Base-by-base conservation (phyloP, 2,329 filamentous ascomycete species). In the Cercospora zeae-maydis region DNA sequence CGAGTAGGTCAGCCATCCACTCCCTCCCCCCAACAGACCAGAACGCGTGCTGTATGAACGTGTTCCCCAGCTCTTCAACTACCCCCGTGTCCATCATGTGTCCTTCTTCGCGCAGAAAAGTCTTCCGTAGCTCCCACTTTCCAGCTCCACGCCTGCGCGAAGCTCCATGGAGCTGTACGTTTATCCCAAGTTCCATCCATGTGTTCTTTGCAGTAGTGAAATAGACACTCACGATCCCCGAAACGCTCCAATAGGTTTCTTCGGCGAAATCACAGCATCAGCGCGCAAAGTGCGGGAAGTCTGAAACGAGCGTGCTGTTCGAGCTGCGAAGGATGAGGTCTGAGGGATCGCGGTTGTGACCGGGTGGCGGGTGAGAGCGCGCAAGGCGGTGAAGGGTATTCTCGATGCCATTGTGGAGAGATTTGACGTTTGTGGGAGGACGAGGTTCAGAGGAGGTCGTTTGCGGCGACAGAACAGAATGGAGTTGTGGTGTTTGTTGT, bases 201-300 rank as follows among this genome's bases (percentile, higher is more conserved):
- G 24, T 27, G 24, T 27, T 27, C 6, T 27, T 27, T 27, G 24
- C 24, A 27, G 24, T 27, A 34, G 11, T 7, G 8, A 31, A 36
- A 14, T n/a, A 33, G 19, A 27, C 60, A 81, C 86, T 81, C 77
- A 90, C 88, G 87, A 87, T 81, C 87, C 88, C 73, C 88, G 79
- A 74, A 90, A 90, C 69, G 88, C 88, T 61, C 88, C 88, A 58
- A 90, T 83, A 7, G 88, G 88, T 75, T 85, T 89, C 75, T 81
- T 82, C n/a, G 81, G 78, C 30, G 86, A 81, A 59, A 84, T 57
- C 10, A 69, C 67, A 31, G 61, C 59, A 70, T 69, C 67, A 33
- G 63, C 63, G 52, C 62, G 57, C 52, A 62, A 31, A 45, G 54
- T 61, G 27, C 63, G 55, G 70, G 61, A 78, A 54, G 77, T 79